Evolutionary conservation across 352 stramenopile species (phyloP), one percentile per base, ranked within the genome.

Genomic region (Pythium brachiatum): DNA sequence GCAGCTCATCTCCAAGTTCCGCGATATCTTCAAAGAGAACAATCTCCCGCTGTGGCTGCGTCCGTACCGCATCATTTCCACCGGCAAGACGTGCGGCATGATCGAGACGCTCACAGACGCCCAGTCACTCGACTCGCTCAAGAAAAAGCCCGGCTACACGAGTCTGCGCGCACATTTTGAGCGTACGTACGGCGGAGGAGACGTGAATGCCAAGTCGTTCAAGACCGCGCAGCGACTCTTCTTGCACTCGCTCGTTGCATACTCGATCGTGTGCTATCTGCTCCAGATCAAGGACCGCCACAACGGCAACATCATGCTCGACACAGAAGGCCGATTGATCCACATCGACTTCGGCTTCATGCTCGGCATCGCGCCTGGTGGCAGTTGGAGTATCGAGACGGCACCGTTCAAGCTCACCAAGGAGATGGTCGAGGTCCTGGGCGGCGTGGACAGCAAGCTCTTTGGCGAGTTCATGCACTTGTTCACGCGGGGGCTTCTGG

Each of bases 311-410:
- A 96, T 99, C 66, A 68, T 99, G 46, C 66, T 99, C 2, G 92
- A 98, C 64, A 97, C 96, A 27, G 91, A 97, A 62, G 97, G 97
- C 11, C 95, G 98, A 69, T 81, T 99, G 58, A 96, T 99, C 56
- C 97, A 99, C 71, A 99, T 99, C 63, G 97, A 99, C 74, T 97
- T 96, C 71, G 88, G 86, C 32, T 99, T 98, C 76, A 97, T 98
- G 69, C 88, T 99, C 62, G 81, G 95, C 29, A 97, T 92, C 53
- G 92, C 89, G 41, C 89, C 90, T 9, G 97, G 96, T 55, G 89
- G 89, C 55, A 73, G 98, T 98, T 71, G 89, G 93, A 67, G 90
- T 83, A 52, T 99, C 98, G 97, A 99, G 75, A 89, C 87, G 59
- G 96, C 97, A 46, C 96, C 97, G 15, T 99, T 99, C 77, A 99